These are phyloP conservation scores for Apiotrichum siamense DNA, from an alignment of 1,284 basidiomycete species.

Conservation along the genomic window DNA sequence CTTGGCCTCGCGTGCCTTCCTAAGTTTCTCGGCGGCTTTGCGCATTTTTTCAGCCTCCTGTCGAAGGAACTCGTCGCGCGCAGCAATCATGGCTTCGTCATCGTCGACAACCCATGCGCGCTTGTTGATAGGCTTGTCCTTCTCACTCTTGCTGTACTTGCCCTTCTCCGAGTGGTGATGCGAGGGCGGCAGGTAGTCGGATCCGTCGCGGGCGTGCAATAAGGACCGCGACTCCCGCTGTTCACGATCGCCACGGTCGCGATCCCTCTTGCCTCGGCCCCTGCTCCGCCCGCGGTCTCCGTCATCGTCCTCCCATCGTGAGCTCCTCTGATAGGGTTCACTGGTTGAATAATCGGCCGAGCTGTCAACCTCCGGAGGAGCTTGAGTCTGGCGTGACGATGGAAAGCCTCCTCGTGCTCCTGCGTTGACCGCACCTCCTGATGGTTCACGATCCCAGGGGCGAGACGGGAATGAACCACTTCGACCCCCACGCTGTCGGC, in stretches of 20 bases:
- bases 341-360: too few species aligned
- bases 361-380: too few species aligned
- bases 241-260: background rate
- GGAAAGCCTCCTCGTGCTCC: too few species aligned
- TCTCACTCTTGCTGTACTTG: background rate
- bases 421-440: too few species aligned
- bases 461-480: too few species aligned
- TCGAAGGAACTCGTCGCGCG: constrained; percentile 2
- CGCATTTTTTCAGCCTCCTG: background rate
- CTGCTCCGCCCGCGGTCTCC: background rate
- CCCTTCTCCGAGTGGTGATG: constrained; percentile 6
- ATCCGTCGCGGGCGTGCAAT: constrained; percentile 1
- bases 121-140: constrained; percentile 2
- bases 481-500: too few species aligned
- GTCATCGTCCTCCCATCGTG: background rate
- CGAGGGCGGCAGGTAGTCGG: constrained; percentile 1
- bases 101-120: constrained; percentile 16
- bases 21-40: background rate
- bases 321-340: too few species aligned
- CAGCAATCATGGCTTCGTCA: constrained; percentile 6
- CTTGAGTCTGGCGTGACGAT: too few species aligned
- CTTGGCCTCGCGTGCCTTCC: constrained; percentile 11
- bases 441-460: too few species aligned
- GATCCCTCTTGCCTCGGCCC: background rate
- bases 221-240: constrained; percentile 13